phyloP scores from a whole-genome alignment of 345 rosid species.

The Lumnitzera racemosa region DNA sequence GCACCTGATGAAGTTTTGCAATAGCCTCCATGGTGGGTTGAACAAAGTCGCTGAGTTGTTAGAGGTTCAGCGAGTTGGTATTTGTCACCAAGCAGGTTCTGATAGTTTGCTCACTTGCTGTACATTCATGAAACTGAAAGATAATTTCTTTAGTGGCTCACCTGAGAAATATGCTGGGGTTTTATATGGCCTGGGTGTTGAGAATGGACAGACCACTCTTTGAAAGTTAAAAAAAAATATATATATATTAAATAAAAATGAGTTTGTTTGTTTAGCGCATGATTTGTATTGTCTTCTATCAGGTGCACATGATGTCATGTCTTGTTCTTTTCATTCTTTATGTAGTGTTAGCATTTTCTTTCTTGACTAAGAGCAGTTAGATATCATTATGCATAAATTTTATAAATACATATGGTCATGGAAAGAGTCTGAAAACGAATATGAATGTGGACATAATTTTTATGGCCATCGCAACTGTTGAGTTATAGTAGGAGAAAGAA shows the following conservation, averaged over 20 bases:
- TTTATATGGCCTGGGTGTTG: slow-evolving; percentile 67
- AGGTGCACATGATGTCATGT: too few relatives aligned
- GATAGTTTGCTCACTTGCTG: slow-evolving; percentile 76
- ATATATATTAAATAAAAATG: not conserved
- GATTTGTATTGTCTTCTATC: not conserved
- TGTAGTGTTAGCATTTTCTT: too few relatives aligned
- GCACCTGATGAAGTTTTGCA: slow-evolving; percentile 64
- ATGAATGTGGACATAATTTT: too few relatives aligned
- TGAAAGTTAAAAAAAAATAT: slow-evolving; percentile 14
- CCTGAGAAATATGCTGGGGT: slow-evolving; percentile 62
- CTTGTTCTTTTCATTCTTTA: too few relatives aligned
- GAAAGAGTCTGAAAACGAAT: too few relatives aligned
- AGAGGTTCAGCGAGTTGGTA: slow-evolving; percentile 62
- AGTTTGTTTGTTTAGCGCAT: slow-evolving; percentile 5
- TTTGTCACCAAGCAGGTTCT: slow-evolving; percentile 76
- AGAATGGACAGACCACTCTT: slow-evolving; percentile 42
- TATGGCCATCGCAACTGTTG: too few relatives aligned
- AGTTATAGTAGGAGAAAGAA: too few relatives aligned
- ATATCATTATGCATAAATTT: too few relatives aligned
- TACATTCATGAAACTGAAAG: slow-evolving; percentile 66
- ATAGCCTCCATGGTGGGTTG: slow-evolving; percentile 72
- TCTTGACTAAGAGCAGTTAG: too few relatives aligned
- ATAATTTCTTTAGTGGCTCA: slow-evolving; percentile 53
- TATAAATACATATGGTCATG: too few relatives aligned
- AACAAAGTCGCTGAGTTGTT: slow-evolving; percentile 64